These are phyloP conservation scores for Aspergillus caelatus DNA, from an alignment of 2,329 filamentous ascomycete species.

Conservation along the genomic window DNA sequence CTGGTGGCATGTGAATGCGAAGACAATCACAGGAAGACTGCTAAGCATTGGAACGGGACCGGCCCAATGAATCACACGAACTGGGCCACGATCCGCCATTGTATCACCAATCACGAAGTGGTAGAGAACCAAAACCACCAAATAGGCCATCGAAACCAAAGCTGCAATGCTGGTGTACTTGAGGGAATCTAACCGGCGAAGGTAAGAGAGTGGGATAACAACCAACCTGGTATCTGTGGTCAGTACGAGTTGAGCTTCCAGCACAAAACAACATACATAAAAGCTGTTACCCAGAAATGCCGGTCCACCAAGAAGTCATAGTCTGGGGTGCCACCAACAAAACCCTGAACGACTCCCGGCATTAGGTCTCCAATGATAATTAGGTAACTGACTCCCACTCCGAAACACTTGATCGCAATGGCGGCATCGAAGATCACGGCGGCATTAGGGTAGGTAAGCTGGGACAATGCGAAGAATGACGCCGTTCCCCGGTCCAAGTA, in stretches of 20 bases:
- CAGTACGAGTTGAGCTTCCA: constrained; percentile 19
- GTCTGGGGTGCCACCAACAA: constrained; percentile 65
- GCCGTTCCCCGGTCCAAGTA: constrained; percentile 87
- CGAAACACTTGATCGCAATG: constrained; percentile 97
- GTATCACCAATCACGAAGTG: constrained; percentile 83
- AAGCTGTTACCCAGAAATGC: constrained; percentile 96
- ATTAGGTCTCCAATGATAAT: constrained; percentile 99
- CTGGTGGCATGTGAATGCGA: constrained; percentile 99
- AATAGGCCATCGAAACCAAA: constrained; percentile 87
- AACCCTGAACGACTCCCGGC: constrained; percentile 87
- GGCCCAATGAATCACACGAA: constrained; percentile 77
- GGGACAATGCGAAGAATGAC: constrained; percentile 95
- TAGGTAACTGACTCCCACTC: constrained; percentile 93
- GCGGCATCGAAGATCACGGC: constrained; percentile 94
- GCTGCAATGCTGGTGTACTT: constrained; percentile 96
- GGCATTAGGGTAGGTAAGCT: constrained; percentile 95
- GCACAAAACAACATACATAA: constrained; percentile 65
- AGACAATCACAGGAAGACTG: constrained; percentile 91
- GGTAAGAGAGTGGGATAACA: constrained; percentile 91
- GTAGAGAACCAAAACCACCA: constrained; percentile 89
- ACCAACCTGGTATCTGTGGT: constrained; percentile 62
- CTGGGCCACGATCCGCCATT: constrained; percentile 70
- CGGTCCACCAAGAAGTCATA: constrained; percentile 80
- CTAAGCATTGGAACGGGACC: constrained; percentile 78
- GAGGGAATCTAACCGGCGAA: constrained; percentile 87